phyloP scores from a whole-genome alignment of 768 basidiomycete genomes.

The Cyclocybe cylindracea region DNA sequence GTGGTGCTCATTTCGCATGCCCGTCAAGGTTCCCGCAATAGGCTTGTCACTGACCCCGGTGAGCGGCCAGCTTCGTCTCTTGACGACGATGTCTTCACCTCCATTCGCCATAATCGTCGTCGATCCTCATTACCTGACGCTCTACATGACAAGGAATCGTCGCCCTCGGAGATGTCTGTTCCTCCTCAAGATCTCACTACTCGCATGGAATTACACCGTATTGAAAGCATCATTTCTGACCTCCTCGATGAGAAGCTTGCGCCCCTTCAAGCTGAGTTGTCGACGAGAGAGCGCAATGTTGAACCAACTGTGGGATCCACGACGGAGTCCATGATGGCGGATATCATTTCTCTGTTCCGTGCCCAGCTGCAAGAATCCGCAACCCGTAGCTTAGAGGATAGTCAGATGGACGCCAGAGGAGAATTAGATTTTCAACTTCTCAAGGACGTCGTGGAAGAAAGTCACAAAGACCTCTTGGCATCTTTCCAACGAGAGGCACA shows the following conservation, averaged over 20 bases:
- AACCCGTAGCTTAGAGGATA: constrained; percentile 55
- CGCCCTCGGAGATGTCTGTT: constrained; percentile 43
- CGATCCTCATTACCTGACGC: constrained; percentile 61
- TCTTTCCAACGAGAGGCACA: constrained; percentile 63
- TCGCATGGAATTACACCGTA: constrained; percentile 58
- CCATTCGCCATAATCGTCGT: constrained; percentile 40
- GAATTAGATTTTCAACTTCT: constrained; percentile 81
- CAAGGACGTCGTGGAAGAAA: constrained; percentile 67
- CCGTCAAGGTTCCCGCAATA: constrained; percentile 40
- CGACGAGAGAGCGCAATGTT: constrained; percentile 24
- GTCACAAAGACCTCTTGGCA: constrained; percentile 60
- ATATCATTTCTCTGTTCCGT: constrained; percentile 68
- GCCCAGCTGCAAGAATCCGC: constrained; percentile 68
- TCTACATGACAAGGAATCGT: constrained; percentile 45
- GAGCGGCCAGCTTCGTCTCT: constrained; percentile 17
- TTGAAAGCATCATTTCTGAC: constrained; percentile 62
- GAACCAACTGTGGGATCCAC: constrained; percentile 35
- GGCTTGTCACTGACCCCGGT: constrained; percentile 62
- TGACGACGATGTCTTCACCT: constrained; percentile 39
- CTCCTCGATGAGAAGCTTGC: constrained; percentile 72
- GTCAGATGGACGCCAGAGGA: constrained; percentile 69
- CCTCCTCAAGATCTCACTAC: constrained; percentile 49
- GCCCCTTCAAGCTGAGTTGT: constrained; percentile 43
- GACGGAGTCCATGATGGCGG: constrained; percentile 64
- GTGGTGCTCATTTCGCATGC: constrained; percentile 65